Conservation (phyloP, 495 filamentous ascomycete species). For the Lepidopterella palustris region DNA sequence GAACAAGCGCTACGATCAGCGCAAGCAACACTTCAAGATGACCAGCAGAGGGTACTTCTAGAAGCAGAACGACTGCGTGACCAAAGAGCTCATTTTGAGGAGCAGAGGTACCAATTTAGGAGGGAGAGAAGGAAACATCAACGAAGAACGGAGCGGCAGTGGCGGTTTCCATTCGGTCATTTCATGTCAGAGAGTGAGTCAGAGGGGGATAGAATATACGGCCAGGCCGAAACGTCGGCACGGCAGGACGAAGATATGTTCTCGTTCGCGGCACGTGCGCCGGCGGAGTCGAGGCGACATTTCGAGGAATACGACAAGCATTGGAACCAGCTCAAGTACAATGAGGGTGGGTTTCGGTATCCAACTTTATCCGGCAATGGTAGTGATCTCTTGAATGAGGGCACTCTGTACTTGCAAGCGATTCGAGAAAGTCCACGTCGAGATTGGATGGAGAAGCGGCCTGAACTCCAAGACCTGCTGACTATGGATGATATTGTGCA, state of each 20-base stretch:
- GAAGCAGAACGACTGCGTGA: neutral
- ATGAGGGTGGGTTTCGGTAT: neutral
- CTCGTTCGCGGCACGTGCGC: neutral
- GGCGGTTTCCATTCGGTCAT: neutral
- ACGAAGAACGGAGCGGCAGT: neutral
- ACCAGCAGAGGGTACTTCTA: neutral
- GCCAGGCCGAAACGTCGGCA: neutral
- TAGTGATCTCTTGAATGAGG: neutral
- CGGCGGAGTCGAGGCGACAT: neutral
- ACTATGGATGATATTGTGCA: neutral
- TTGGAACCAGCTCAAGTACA: neutral
- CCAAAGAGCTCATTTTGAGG: neutral
- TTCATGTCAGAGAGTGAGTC: too few relatives aligned
- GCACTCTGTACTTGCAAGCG: neutral
- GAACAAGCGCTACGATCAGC: neutral
- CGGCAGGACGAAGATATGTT: neutral
- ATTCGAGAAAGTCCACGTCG: neutral
- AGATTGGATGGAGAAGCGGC: neutral
- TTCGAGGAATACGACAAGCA: slow-evolving; percentile 1
- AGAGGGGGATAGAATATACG: neutral
- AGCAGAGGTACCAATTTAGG: neutral
- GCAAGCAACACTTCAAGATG: neutral
- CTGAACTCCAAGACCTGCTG: neutral
- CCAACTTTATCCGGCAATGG: neutral
- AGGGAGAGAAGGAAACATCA: neutral